phyloP scores from a whole-genome alignment of 345 rosid genomes.

The Eucalyptus sp. region DNA sequence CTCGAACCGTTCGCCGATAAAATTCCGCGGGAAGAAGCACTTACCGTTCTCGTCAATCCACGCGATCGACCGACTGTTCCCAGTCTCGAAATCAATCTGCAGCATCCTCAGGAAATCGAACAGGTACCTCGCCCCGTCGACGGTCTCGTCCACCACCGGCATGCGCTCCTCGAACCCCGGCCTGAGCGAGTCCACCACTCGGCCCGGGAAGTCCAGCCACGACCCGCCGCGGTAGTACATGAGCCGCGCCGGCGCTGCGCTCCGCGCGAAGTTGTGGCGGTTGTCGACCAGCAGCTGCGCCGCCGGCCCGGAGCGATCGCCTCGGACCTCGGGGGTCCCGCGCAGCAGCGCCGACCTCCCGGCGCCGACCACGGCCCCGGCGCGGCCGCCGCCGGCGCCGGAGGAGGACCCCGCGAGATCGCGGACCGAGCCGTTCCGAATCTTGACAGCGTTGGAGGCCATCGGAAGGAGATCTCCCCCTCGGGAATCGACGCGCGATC shows the following conservation, averaged over 20 bases:
- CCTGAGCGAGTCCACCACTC: conserved; percentile 3
- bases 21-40: conserved; percentile 21
- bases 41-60: conserved; percentile 34
- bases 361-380: not conserved
- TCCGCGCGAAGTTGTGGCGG: conserved; percentile 10
- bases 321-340: not conserved
- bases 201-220: conserved; percentile 21
- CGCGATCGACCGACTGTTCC: conserved; percentile 19
- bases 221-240: conserved; percentile 17
- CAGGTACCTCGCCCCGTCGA: conserved; percentile 16
- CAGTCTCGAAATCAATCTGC: conserved; percentile 22
- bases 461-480: not conserved
- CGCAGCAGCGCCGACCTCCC: not conserved
- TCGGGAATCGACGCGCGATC: not conserved
- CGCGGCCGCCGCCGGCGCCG: not conserved
- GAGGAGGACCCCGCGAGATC: not conserved
- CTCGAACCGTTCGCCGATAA: not conserved
- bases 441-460: not conserved
- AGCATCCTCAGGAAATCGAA: conserved; percentile 35
- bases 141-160: conserved; percentile 5
- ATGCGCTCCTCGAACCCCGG: conserved; percentile 9
- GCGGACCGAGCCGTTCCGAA: not conserved
- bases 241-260: conserved; percentile 13
- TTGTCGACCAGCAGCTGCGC: not conserved
- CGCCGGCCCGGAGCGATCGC: not conserved